Percentiles rank a stretch among this genome's conserved stretches.
These are phyloP conservation scores for Conringia planisiliqua DNA, from an alignment of 345 rosid genomes.

Conservation along the genomic window DNA sequence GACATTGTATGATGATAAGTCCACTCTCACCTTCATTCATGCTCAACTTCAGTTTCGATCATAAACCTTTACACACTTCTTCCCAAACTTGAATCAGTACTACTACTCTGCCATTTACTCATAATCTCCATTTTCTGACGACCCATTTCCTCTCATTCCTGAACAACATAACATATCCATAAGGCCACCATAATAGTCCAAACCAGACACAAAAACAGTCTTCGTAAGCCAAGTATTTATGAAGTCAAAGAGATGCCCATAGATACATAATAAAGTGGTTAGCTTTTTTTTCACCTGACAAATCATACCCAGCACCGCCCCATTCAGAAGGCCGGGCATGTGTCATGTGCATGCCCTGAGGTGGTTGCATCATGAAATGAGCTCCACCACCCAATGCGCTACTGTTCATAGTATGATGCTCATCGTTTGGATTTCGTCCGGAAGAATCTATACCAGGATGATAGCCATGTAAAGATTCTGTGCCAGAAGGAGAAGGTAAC, in stretches of 20 bases:
- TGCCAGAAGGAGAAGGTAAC: constrained; percentile 53
- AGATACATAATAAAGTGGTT: not conserved
- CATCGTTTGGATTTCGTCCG: constrained; percentile 51
- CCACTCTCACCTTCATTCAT: constrained; percentile 25
- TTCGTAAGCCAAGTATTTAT: not conserved
- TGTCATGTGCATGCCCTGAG: constrained; percentile 45
- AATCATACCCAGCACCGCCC: constrained; percentile 48
- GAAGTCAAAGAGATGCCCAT: not conserved
- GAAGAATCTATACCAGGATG: constrained; percentile 47
- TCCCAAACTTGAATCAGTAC: constrained; percentile 20
- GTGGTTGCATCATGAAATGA: constrained; percentile 53
- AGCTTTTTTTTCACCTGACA: constrained; percentile 42
- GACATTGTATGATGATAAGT: constrained; percentile 2
- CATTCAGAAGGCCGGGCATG: constrained; percentile 48
- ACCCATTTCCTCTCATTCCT: constrained; percentile 53
- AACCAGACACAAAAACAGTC: not conserved
- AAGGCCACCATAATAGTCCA: not conserved
- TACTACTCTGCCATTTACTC: constrained; percentile 52
- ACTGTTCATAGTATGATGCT: constrained; percentile 36
- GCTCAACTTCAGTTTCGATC: constrained; percentile 18
- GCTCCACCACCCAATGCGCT: constrained; percentile 37
- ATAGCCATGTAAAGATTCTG: constrained; percentile 41
- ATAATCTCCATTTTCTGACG: constrained; percentile 65
- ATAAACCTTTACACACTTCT: constrained; percentile 21
- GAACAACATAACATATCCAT: constrained; percentile 18